These are phyloP conservation scores for Corynascus novoguineensis DNA, from an alignment of 495 filamentous ascomycete species.

Conservation along the genomic window DNA sequence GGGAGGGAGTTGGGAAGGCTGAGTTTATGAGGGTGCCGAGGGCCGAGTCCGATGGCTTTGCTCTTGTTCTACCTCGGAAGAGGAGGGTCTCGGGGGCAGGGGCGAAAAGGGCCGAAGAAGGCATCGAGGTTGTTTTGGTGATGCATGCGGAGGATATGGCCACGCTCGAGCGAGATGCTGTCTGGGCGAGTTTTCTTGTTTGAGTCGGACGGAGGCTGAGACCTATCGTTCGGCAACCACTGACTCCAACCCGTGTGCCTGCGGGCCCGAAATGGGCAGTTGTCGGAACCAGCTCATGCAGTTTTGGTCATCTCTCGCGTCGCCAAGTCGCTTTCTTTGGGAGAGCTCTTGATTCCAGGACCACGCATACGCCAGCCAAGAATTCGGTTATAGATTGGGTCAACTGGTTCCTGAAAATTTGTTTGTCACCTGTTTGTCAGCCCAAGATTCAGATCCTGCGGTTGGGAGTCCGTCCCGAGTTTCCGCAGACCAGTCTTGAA, in stretches of 20 bases:
- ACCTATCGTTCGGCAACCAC: too few relatives aligned
- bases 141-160: neutral
- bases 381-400: too few relatives aligned
- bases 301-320: too few relatives aligned
- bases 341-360: too few relatives aligned
- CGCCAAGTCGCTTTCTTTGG: too few relatives aligned
- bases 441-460: neutral
- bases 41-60: neutral
- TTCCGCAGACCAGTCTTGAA: neutral
- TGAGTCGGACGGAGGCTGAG: too few relatives aligned
- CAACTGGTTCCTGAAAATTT: neutral
- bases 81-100: too few relatives aligned
- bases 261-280: too few relatives aligned
- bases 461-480: neutral
- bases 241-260: too few relatives aligned
- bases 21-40: neutral
- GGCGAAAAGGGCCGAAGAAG: neutral
- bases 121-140: neutral
- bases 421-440: neutral
- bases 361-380: too few relatives aligned
- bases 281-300: too few relatives aligned
- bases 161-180: neutral
- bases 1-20: neutral
- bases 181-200: neutral
- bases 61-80: neutral